Base-by-base conservation (phyloP, 148 eudicot species). In the Rhododendron kiyosumense region DNA sequence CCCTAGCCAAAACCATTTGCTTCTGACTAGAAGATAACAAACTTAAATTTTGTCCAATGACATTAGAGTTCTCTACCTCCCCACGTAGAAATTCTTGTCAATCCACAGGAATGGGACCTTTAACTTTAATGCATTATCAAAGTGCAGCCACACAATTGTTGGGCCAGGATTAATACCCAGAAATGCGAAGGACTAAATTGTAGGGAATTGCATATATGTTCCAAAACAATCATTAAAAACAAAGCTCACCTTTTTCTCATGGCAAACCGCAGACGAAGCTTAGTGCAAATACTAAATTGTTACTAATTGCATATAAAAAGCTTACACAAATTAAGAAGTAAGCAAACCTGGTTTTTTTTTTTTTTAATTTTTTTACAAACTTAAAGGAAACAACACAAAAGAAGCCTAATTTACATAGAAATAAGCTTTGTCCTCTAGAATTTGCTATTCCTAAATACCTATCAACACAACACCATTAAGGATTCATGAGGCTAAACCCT, bases 321-420 rank as follows among this genome's bases (percentile, higher is more conserved):
- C 9, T 24, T 63, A 1, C 28, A 24, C 69, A 63, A 41, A 41
- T 41, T 41, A n/a, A 63, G 26, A 78, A 49, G 32, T 54, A 79
- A 26, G 82, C 32, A 80, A 80, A 49, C 83, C 65, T 28, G 17
- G 76, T 36, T 4, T 0, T 12, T 51, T 9, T 79, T 17, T 46
- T 77, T 2, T 57, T 12, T 17, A n/a, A n/a, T n/a, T n/a, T n/a
- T n/a, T n/a, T 80, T 80, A n/a, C 83, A 51, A 28, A 46, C 63
- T 15, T 4, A 30, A 49, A 79, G 36, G 36, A 48, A 79, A 28
- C 59, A 79, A 48, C 81, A 79, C 81, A 79, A 78, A 46, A 49
- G 59, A 79, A 80, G 83, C 81, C 7, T 80, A 80, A 80, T 80
- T 28, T 49, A 51, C 82, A 80, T 14, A 80, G 83, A 51, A 51